Evolutionary conservation across 2,329 filamentous ascomycete species (phyloP).

Genomic region (Verticillium alfalfae): DNA sequence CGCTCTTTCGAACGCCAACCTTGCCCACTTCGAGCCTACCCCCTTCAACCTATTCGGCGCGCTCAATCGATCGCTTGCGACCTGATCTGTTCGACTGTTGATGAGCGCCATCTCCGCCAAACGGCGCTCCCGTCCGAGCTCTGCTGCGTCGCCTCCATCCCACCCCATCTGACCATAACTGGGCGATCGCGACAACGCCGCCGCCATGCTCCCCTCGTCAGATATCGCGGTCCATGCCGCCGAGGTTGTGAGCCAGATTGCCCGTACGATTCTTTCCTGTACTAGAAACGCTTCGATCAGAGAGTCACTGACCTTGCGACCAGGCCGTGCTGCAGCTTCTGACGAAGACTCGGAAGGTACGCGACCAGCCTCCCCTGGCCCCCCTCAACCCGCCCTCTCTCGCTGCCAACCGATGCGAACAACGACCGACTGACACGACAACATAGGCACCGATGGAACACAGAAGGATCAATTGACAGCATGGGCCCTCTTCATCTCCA

Average conservation of each 20-base stretch:
- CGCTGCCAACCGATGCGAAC: not conserved
- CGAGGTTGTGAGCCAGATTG: not conserved
- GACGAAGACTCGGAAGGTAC: conserved; percentile 1
- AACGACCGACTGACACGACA: conserved; percentile 6
- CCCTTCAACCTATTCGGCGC: not conserved
- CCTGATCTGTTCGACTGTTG: not conserved
- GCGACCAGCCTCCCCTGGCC: conserved; percentile 2
- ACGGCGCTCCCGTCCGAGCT: conserved; percentile 11
- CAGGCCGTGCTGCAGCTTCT: conserved; percentile 1
- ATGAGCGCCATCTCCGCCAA: conserved; percentile 8
- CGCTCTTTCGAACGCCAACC: not conserved
- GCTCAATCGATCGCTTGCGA: not conserved
- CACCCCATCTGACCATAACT: conserved; percentile 1
- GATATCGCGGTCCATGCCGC: not conserved
- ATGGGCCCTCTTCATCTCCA: conserved; percentile 96
- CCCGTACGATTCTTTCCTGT: not conserved
- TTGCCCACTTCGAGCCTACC: not conserved
- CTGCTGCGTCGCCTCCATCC: conserved; percentile 7
- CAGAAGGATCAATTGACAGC: conserved; percentile 94
- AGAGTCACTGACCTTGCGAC: not conserved
- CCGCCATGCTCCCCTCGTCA: not conserved
- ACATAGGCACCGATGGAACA: conserved; percentile 23
- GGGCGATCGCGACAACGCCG: not conserved
- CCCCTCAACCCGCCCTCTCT: conserved; percentile 7
- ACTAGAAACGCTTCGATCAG: too few relatives aligned